phyloP scores from a whole-genome alignment of 495 filamentous ascomycete genomes.

The Venustampulla echinocandica region DNA sequence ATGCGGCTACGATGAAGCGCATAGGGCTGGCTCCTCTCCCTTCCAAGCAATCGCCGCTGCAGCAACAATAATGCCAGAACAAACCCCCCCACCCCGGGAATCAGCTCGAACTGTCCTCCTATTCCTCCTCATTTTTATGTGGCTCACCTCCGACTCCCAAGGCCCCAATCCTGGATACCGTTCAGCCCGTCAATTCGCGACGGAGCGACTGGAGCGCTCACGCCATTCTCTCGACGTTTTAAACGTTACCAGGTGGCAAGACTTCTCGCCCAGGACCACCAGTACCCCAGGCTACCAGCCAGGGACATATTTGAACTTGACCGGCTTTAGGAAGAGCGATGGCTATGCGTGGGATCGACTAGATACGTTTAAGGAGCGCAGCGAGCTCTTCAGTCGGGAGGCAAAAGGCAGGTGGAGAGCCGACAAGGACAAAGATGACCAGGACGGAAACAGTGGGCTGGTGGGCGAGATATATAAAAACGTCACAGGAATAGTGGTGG shows the following conservation, averaged over 20 bases:
- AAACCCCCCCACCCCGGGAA: constrained; percentile 17
- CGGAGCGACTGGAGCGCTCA: constrained; percentile 37
- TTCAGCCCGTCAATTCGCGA: constrained; percentile 29
- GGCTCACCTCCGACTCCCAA: constrained; percentile 28
- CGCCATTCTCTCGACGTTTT: constrained; percentile 54
- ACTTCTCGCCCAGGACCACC: constrained; percentile 48
- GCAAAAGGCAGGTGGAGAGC: constrained; percentile 3
- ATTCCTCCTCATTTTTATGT: constrained; percentile 30
- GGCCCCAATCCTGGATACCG: constrained; percentile 29
- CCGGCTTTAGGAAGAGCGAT: constrained; percentile 64
- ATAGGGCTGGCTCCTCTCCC: neutral
- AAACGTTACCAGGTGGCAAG: constrained; percentile 64
- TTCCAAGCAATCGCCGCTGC: neutral
- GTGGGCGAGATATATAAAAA: constrained; percentile 53
- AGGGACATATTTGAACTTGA: constrained; percentile 62
- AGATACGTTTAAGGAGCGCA: constrained; percentile 44
- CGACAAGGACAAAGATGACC: constrained; percentile 1
- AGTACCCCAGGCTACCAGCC: constrained; percentile 23
- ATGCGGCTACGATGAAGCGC: constrained; percentile 8
- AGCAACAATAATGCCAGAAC: constrained; percentile 11
- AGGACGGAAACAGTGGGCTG: constrained; percentile 4
- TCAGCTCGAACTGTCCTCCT: constrained; percentile 23
- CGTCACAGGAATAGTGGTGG: constrained; percentile 65
- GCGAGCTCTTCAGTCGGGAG: constrained; percentile 35
- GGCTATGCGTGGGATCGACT: constrained; percentile 65